These are phyloP conservation scores for Saccharum officinarum DNA, from an alignment of 176 grass and related monocot species.

Conservation along the genomic window DNA sequence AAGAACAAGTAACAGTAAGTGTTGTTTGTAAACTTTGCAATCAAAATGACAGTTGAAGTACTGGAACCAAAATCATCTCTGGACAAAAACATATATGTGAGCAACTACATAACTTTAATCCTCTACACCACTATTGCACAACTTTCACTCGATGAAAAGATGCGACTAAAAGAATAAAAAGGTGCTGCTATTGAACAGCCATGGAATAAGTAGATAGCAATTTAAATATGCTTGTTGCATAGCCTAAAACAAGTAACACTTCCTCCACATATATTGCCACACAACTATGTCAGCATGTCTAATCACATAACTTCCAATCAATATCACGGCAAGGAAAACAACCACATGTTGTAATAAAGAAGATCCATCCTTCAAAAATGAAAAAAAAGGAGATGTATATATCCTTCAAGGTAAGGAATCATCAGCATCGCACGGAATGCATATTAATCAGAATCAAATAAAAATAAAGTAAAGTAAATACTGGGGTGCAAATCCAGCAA, in stretches of 20 bases:
- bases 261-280: background rate
- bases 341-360: background rate
- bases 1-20: background rate
- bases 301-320: background rate
- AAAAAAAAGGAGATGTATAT: background rate
- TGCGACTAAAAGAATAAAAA: background rate
- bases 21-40: background rate
- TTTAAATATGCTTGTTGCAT: background rate
- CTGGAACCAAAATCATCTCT: background rate
- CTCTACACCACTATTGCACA: background rate
- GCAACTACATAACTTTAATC: background rate
- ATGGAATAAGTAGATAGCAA: background rate
- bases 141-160: background rate
- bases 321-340: background rate
- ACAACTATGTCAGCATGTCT: background rate
- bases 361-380: background rate
- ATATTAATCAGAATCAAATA: background rate
- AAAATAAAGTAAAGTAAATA: background rate
- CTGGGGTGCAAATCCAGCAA: background rate
- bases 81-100: background rate
- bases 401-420: background rate
- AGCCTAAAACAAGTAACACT: background rate
- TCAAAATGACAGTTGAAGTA: background rate
- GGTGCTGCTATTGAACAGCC: background rate
- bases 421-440: background rate